Base-by-base conservation (phyloP, 345 rosid genomes). In the Hypericum perforatum region DNA sequence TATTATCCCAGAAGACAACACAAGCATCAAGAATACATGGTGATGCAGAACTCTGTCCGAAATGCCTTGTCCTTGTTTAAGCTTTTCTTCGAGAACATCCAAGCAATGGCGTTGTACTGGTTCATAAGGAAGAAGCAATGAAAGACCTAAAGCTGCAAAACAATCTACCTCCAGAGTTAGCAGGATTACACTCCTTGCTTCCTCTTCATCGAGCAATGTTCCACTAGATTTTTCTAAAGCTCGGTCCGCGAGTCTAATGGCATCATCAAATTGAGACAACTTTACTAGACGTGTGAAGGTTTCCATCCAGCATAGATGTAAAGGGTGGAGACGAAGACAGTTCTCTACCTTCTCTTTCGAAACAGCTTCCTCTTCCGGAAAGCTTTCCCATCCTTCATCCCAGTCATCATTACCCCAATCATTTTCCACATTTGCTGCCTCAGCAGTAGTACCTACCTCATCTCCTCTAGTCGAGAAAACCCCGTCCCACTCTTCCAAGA, bases 321-420 rank as follows among this genome's bases (percentile, higher is more conserved):
- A 71, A 16, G 94, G 97, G 72, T 92, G 94, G 58, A 77, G 43
- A 5, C 65, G 57, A 43, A 42, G 48, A 3, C 75, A 57, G n/a
- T 43, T 53, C 16, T 54, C 68, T 54, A 60, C 62, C 56, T 69
- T 65, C 42, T 73, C 86, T 60, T 70, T 77, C 61, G 72, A 68
- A 4, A 63, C 9, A 10, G 78, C 61, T 63, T 87, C 95, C 48
- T 59, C 66, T 22, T 87, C 96, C 70, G 87, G 98, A 59, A 85
- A 83, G 67, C 83, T 92, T 62, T 92, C 99, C 99, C 97, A 92
- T 61, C 99, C 97, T 62, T 89, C 97, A 49, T 84, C 80, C 99
- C 99, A 92, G 54, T 72, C 89, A 61, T 84, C 91, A 63, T 61
- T 66, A 38, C 65, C 70, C 99, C 99, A 92, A 61, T 66, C 76